Evolutionary conservation across 2,329 filamentous ascomycete species (phyloP).

Genomic region (Fusarium redolens): DNA sequence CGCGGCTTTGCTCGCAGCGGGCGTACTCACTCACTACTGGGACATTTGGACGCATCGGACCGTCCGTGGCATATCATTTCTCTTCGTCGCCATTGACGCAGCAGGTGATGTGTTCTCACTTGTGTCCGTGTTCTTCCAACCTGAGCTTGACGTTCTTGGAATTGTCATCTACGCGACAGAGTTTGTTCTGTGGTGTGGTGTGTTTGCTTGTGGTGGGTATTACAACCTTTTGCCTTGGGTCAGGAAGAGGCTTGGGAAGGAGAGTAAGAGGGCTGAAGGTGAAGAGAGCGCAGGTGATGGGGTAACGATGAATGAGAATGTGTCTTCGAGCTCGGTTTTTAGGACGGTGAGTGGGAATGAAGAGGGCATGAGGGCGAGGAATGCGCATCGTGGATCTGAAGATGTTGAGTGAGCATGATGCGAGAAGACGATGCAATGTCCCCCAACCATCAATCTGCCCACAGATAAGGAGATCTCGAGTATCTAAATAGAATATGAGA

Average conservation of each 20-base stretch:
- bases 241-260: conserved; percentile 12
- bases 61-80: conserved; percentile 76
- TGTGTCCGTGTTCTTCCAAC: conserved; percentile 72
- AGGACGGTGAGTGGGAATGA: conserved; percentile 55
- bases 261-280: not conserved
- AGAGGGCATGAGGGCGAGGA: conserved; percentile 18
- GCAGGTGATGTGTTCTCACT: conserved; percentile 75
- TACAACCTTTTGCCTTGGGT: conserved; percentile 71
- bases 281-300: conserved; percentile 5
- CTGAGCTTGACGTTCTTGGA: conserved; percentile 67
- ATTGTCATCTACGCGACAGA: conserved; percentile 76
- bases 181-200: conserved; percentile 73
- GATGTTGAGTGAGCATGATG: conserved; percentile 16
- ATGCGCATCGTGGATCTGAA: not conserved
- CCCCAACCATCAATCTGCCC: rapidly evolving
- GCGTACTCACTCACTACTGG: conserved; percentile 75
- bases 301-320: conserved; percentile 59
- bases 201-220: conserved; percentile 73
- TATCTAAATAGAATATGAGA: not conserved
- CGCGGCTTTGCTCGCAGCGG: conserved; percentile 70
- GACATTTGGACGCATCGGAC: conserved; percentile 75
- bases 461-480: not conserved
- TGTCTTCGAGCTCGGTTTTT: conserved; percentile 73
- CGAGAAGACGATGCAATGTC: not conserved
- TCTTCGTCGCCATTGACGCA: conserved; percentile 78